phyloP scores from a whole-genome alignment of 1,284 basidiomycete genomes.

The Fomitopsis schrenkii region DNA sequence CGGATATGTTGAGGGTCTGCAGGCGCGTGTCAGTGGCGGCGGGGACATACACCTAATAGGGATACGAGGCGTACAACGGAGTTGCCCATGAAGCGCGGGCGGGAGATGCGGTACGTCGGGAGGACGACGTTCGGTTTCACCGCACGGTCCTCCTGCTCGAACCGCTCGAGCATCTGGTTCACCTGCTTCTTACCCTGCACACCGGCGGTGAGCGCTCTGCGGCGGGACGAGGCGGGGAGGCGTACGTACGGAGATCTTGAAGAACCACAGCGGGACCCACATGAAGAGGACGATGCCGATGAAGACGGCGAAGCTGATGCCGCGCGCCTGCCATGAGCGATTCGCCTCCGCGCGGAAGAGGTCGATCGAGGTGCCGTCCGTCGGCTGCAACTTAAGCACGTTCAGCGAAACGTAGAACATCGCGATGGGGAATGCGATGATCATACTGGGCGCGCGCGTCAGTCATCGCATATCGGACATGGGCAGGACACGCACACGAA shows the following conservation, averaged over 20 bases:
- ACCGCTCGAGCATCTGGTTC: constrained; percentile 35
- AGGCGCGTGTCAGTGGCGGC: not conserved
- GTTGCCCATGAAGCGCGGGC: constrained; percentile 39
- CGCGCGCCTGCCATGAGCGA: constrained; percentile 33
- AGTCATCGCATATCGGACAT: not conserved
- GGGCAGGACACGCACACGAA: constrained; percentile 34
- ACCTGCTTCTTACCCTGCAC: constrained; percentile 42
- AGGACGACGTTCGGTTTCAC: constrained; percentile 25
- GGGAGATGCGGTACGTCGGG: constrained; percentile 42
- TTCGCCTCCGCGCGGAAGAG: constrained; percentile 16
- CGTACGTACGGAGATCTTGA: constrained; percentile 43
- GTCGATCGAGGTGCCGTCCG: constrained; percentile 10
- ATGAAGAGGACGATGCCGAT: constrained; percentile 38
- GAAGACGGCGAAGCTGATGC: constrained; percentile 34
- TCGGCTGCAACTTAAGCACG: constrained; percentile 20
- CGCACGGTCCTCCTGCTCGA: constrained; percentile 39
- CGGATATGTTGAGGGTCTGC: constrained; percentile 38
- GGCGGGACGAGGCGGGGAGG: not conserved
- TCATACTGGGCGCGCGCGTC: constrained; percentile 24
- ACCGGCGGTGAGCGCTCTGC: not conserved
- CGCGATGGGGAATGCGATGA: constrained; percentile 38
- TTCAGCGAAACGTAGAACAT: constrained; percentile 35
- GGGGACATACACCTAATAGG: not conserved
- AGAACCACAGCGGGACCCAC: constrained; percentile 39
- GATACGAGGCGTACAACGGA: constrained; percentile 31